A percentile compares a stretch with the other conserved stretches of the same genome.
Evolutionary conservation across 2,329 filamentous ascomycete genomes (phyloP).

Genomic region (Fusarium coffeatum): DNA sequence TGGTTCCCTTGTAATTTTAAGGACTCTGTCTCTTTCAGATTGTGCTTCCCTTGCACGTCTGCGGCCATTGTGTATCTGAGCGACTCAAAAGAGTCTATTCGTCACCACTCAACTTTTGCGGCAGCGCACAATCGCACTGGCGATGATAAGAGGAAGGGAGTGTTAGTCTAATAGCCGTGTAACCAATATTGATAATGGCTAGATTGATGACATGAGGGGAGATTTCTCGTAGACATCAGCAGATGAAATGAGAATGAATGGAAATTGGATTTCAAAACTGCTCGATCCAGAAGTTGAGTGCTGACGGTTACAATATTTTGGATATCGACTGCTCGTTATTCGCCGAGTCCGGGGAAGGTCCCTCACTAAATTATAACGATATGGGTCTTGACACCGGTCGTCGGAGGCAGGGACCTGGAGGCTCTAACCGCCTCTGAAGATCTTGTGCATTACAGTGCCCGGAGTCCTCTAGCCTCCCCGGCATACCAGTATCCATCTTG

Average conservation of each 20-base stretch:
- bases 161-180: not conserved
- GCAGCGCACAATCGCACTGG: not conserved
- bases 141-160: not conserved
- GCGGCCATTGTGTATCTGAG: constrained; percentile 36
- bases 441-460: not conserved
- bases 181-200: not conserved
- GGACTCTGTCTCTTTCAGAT: not conserved
- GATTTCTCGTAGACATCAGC: not conserved
- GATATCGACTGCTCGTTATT: constrained; percentile 32
- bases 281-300: constrained; percentile 23
- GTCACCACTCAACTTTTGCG: constrained; percentile 6
- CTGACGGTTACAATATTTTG: constrained; percentile 30
- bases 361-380: constrained; percentile 10
- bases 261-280: not conserved
- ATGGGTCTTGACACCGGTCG: constrained; percentile 25
- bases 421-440: constrained; percentile 1
- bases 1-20: constrained; percentile 10
- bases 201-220: not conserved
- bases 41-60: constrained; percentile 30
- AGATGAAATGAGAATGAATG: not conserved
- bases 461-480: constrained; percentile 5
- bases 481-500: not conserved
- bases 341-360: constrained; percentile 23
- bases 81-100: constrained; percentile 19
- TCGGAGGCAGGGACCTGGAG: constrained; percentile 23